A percentile compares a stretch with the other conserved stretches of the same genome.
These are phyloP conservation scores for Filobasidium floriforme DNA, from an alignment of 768 basidiomycete species.

Conservation along the genomic window DNA sequence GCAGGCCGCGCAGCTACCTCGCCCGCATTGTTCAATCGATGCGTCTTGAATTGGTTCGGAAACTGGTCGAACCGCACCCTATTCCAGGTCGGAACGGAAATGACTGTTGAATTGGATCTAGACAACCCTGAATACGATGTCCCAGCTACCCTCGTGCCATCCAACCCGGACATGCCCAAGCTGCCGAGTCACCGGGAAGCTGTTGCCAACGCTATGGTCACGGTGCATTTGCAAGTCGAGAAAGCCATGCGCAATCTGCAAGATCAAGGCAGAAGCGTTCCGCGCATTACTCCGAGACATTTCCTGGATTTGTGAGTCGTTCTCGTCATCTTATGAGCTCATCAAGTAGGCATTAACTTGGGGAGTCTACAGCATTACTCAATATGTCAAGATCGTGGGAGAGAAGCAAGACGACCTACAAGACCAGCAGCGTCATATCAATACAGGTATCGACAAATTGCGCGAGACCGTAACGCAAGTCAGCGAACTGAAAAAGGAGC, in stretches of 20 bases:
- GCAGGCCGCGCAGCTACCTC: slow-evolving; percentile 95
- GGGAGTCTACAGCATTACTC: slow-evolving; percentile 65
- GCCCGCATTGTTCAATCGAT: slow-evolving; percentile 89
- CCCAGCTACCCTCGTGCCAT: slow-evolving; percentile 76
- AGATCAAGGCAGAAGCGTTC: slow-evolving; percentile 87
- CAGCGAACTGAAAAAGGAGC: slow-evolving; percentile 87
- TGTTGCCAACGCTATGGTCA: slow-evolving; percentile 85
- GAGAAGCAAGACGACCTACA: slow-evolving; percentile 97
- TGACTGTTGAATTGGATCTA: slow-evolving; percentile 86
- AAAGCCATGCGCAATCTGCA: slow-evolving; percentile 81
- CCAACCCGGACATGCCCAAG: slow-evolving; percentile 70
- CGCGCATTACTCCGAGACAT: slow-evolving; percentile 93
- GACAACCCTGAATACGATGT: slow-evolving; percentile 74
- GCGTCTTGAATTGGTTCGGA: slow-evolving; percentile 98
- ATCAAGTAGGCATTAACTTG: slow-evolving; percentile 15
- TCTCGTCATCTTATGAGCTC: neutral
- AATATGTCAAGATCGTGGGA: slow-evolving; percentile 87
- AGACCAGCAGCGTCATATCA: slow-evolving; percentile 96
- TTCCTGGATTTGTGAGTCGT: slow-evolving; percentile 90
- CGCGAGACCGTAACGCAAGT: slow-evolving; percentile 93
- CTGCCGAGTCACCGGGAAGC: slow-evolving; percentile 87
- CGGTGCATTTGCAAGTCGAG: slow-evolving; percentile 81
- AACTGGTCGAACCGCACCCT: slow-evolving; percentile 99
- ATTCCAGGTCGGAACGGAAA: slow-evolving; percentile 95
- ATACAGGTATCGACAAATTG: slow-evolving; percentile 94